These are phyloP conservation scores for Ustulina deusta DNA, from an alignment of 2,329 filamentous ascomycete genomes.

Conservation along the genomic window DNA sequence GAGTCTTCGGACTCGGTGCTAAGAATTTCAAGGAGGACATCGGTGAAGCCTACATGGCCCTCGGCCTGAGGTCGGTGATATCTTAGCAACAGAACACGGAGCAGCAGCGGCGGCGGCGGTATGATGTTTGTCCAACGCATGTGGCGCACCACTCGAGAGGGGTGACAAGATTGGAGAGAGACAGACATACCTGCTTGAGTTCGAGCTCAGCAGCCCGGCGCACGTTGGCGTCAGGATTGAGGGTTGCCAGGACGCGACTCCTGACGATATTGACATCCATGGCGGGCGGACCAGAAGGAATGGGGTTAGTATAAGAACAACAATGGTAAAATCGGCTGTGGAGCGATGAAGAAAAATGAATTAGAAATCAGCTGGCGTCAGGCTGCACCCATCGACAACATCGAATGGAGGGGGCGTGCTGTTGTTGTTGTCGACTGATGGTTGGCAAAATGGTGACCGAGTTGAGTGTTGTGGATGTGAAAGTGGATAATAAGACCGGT, in stretches of 20 bases:
- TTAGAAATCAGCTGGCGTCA: slow-evolving; percentile 32
- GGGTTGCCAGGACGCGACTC: slow-evolving; percentile 80
- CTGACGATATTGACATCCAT: slow-evolving; percentile 83
- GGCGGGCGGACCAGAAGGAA: slow-evolving; percentile 45
- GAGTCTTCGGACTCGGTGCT: slow-evolving; percentile 87
- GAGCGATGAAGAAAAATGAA: slow-evolving; percentile 28
- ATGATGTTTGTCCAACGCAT: slow-evolving; percentile 17
- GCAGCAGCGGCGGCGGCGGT: slow-evolving; percentile 16
- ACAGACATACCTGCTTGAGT: slow-evolving; percentile 76
- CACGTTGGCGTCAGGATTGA: slow-evolving; percentile 79
- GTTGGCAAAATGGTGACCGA: slow-evolving; percentile 29
- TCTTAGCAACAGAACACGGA: slow-evolving; percentile 35
- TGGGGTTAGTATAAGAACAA: slow-evolving; percentile 8
- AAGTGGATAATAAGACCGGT: slow-evolving; percentile 1
- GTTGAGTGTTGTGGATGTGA: slow-evolving; percentile 28
- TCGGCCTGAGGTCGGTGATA: slow-evolving; percentile 74
- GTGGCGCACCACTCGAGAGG: slow-evolving; percentile 43
- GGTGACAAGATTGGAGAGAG: slow-evolving; percentile 14
- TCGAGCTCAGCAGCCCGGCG: slow-evolving; percentile 83
- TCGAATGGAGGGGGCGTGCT: slow-evolving; percentile 23
- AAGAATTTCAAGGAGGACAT: slow-evolving; percentile 90
- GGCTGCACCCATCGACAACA: slow-evolving; percentile 34
- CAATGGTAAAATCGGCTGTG: slow-evolving; percentile 14
- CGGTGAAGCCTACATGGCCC: slow-evolving; percentile 88
- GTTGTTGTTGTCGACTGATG: slow-evolving; percentile 24